Evolutionary conservation across 768 basidiomycete genomes (phyloP), one percentile per base, ranked within the genome.

Genomic region (Tylopilus sp.): DNA sequence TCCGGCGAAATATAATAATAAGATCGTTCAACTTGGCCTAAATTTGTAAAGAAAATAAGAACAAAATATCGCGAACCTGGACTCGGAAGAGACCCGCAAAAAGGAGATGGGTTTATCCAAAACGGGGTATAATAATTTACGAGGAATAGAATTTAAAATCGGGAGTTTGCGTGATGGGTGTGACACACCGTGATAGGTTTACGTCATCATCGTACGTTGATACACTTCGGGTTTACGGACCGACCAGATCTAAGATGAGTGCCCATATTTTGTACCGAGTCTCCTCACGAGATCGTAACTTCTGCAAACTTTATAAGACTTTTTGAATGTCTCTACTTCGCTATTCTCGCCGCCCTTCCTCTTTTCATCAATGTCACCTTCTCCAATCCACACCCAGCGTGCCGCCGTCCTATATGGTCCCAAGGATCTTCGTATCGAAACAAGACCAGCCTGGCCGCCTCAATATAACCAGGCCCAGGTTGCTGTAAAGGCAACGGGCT

Each of bases 381-480:
- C 71, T 49, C 78, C 79, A 41, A 73, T 83, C 60, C 77, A 76
- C 36, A 70, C 80, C 14, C 83, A 89, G 47, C 72, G 75, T 49
- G 88, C 91, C 48, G 87, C 83, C 48, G 89, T 97, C 63, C 87
- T 96, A 54, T 81, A 92, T 63, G 91, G 89, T 19, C 77, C 89
- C 49, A 82, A 81, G 61, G 92, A 96, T 75, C 80, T 98, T 57
- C 86, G 85, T 58, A 61, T 88, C 64, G 91, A 93, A 65, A 73
- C 85, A 36, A 85, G 92, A 59, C 76, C 79, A 41, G 70, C 87
- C 57, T 86, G 84, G 77, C 79, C 85, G 0, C 95, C 94, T 22
- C 75, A 77, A 19, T 71, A 78, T 22, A 84, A 84, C 60, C 81
- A 92, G 29, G 92, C 82, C 40, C 91, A 94, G 74, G 84, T 98